Evolutionary conservation across 352 stramenopile genomes (phyloP), one percentile per base, ranked within the genome.

Genomic region (Pythium chondricola): DNA sequence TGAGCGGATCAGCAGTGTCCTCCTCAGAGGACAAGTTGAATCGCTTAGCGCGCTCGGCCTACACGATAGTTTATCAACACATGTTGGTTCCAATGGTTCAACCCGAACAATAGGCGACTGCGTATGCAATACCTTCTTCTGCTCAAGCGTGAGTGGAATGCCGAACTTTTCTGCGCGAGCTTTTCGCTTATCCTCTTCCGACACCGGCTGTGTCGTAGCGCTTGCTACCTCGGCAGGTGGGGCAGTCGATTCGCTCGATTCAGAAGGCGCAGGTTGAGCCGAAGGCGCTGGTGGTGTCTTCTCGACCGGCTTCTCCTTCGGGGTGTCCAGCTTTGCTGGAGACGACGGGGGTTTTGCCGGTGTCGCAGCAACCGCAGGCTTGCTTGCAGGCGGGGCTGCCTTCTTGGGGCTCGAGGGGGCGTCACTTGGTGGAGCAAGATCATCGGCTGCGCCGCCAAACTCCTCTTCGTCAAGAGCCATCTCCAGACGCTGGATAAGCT

Each of bases 401-500:
- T 66, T 61, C 44, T 63, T 65, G 5, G 43, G 55, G 43, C 46
- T 62, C 14, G 41, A 8, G 18, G 58, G 47, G 22, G 36, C 41
- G 13, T 67, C 63, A 11, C 31, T 51, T 1, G 67, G 68, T 20
- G 75, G 67, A 43, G 69, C 76, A 17, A 88, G 65, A 38, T 74
- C 76, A 57, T 92, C 75, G 43, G 76, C 79, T 36, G 80, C 76
- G 55, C 66, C 83, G 57, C 83, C 81, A 44, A 93, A 93, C 62
- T 92, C 79, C 56, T 95, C 83, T 45, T 90, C 82, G 48, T 95
- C 83, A 40, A 95, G 72, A 47, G 83, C 81, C 46, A 93, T 63
- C 62, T 95, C 84, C 27, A 95, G 69, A 5, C 84, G 80, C 75
- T 93, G 77, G 59, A 93, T 93, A 31, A 95, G 79, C 67, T 93